Evolutionary conservation across 768 basidiomycete genomes (phyloP), one percentile per base, ranked within the genome.

Genomic region (Mycena amicta): DNA sequence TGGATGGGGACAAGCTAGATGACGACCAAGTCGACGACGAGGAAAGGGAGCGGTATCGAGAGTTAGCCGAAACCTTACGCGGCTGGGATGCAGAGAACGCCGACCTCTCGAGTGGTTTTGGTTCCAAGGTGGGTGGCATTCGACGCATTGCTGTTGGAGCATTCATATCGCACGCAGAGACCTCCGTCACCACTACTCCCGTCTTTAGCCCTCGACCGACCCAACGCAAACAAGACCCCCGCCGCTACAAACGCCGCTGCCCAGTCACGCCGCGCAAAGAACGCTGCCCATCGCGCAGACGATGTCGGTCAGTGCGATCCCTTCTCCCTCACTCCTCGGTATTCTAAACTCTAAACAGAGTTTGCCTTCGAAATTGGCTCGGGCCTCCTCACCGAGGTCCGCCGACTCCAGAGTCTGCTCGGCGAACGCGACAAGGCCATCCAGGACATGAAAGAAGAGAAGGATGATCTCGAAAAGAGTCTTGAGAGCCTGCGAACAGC

Each of bases 341-440:
- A 2, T 12, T 6, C 25, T 49, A 31, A 68, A 66, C 5, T 63
- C 60, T 67, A 40, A 59, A 62, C 65, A 91, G 96, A 97, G 78
- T 98, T 98, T 66, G 96, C 96, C 39, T 95, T 97, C 66, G 96
- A 98, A 77, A 98, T 98, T 56, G 95, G 96, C 5, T 95, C 92
- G 62, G 90, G 90, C 13, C 78, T 98, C 50, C 79, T 98, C 28
- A 90, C 90, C 6, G 96, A 98, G 75, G 93, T 98, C 46, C 82
- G 95, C 45, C 83, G 96, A 40, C 80, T 98, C 39, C 96, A 98
- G 69, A 89, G 89, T 57, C 81, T 98, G 57, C 84, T 98, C 40
- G 90, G 84, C 16, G 96, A 98, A 74, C 85, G 93, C 53, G 95
- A 98, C 74, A 93, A 94, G 72, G 91, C 90, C 20, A 86, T 98